Evolutionary conservation across 306 rosid species (phyloP).

Genomic region (Canavalia ensiformis): DNA sequence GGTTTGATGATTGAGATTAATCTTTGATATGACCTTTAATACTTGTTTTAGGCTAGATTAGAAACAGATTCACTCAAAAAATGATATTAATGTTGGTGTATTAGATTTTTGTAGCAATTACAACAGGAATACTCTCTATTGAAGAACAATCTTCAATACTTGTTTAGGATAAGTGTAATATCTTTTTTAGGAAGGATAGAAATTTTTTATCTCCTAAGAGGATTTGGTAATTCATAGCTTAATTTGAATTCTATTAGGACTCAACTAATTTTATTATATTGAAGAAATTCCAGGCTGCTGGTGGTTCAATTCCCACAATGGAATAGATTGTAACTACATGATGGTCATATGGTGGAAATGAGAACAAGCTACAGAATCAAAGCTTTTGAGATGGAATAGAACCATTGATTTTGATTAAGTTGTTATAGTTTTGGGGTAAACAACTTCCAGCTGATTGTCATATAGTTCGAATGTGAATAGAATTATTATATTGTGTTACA

Average conservation of each 20-base stretch:
- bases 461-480: neutral
- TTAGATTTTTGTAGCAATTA: constrained; percentile 61
- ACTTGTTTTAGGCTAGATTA: neutral
- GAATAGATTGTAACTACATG: constrained; percentile 42
- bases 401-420: too few species aligned
- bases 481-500: neutral
- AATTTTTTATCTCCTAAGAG: neutral
- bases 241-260: neutral
- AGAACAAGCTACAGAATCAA: neutral
- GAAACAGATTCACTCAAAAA: neutral
- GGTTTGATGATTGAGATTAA: neutral
- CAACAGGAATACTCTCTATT: constrained; percentile 60
- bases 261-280: constrained; percentile 6
- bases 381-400: too few species aligned
- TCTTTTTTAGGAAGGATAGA: neutral
- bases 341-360: neutral
- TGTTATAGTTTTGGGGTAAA: too few species aligned
- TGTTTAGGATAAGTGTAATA: constrained; percentile 58
- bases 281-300: constrained; percentile 59
- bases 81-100: constrained; percentile 55
- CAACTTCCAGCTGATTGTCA: too few species aligned
- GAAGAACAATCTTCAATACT: constrained; percentile 60
- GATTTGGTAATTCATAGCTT: neutral
- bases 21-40: neutral
- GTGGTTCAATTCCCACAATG: constrained; percentile 61